Conservation (phyloP, 2,329 filamentous ascomycete species). For the Cercospora sp. region DNA sequence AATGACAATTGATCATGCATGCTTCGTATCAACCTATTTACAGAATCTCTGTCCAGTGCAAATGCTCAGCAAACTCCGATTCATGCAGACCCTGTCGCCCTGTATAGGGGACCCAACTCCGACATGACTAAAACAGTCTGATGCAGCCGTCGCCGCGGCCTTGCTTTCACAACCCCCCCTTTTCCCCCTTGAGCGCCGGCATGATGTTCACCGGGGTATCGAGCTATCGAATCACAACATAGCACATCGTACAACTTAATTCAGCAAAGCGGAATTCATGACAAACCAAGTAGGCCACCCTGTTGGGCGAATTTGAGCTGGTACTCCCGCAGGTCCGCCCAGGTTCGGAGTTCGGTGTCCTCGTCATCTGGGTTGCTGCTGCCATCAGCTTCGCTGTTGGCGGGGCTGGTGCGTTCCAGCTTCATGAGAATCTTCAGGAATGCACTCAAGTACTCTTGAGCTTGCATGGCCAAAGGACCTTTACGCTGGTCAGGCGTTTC, state of each 20-base stretch:
- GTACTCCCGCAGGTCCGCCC: conserved; percentile 77
- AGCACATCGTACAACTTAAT: neutral
- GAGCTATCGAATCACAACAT: conserved; percentile 22
- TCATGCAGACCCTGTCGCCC: neutral
- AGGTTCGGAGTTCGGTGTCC: conserved; percentile 72
- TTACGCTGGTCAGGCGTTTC: conserved; percentile 58
- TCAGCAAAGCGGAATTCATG: conserved; percentile 22
- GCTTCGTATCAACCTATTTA: conserved; percentile 2
- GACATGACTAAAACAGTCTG: conserved; percentile 16
- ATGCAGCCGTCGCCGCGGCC: conserved; percentile 18
- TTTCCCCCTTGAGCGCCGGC: conserved; percentile 16
- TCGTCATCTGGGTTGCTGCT: conserved; percentile 56
- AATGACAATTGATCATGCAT: neutral
- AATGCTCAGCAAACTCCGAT: conserved; percentile 12
- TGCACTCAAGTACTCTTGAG: conserved; percentile 68
- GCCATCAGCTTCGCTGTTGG: conserved; percentile 44
- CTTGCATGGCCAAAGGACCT: conserved; percentile 55
- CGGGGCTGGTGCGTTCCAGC: conserved; percentile 64
- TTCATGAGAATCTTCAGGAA: conserved; percentile 75
- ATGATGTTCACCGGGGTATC: conserved; percentile 23
- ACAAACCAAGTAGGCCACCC: conserved; percentile 54
- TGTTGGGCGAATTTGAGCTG: conserved; percentile 70
- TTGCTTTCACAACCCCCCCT: neutral
- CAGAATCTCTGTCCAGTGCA: conserved; percentile 5
- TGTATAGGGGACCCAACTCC: conserved; percentile 3